Base-by-base conservation (phyloP, 352 stramenopile species). In the Phytophthora sojae region DNA sequence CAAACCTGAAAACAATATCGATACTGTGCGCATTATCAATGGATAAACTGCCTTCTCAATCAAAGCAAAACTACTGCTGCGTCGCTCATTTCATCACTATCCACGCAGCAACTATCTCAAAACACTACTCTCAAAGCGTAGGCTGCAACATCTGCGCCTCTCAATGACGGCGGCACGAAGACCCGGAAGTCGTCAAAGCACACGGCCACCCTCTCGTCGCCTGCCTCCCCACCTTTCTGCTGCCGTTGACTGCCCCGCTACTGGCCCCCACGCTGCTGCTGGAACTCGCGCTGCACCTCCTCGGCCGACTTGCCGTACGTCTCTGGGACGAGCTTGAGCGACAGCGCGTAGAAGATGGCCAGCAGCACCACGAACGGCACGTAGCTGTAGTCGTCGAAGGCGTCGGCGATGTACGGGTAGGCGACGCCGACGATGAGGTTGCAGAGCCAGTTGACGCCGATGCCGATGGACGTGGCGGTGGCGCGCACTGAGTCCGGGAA, bases 401-500 rank as follows among this genome's bases (percentile, higher is more conserved):
- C 60, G 35, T 67, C 60, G 50, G 60, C 60, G 60, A 67, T 67
- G 50, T 67, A 67, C 60, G 60, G 60, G 60, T 67, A 67, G 49
- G 60, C 23, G 30, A 67, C 60, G 15, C 60, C 60, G 32, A 60
- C 60, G 35, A 67, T 67, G 49, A 52, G 45, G 45, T 52, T 52
- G 45, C 45, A 52, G n/a, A 52, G 42, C 42, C 42, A 49, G 42
- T 49, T 49, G 42, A 19, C 42, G 29, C 29, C 29, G 29, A 32
- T 32, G 29, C 29, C 6, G 29, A 32, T 32, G 29, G 69, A 76
- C 11, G 73, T 68, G 23, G 64, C 77, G 14, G 42, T 74, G 1
- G 76, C 55, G 47, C 79, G 79, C 23, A 76, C 53, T 57, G 57
- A 76, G 57, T 76, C 57, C 35, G 63, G 63, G 52, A 71, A 67